phyloP scores from a whole-genome alignment of 2,329 filamentous ascomycete genomes.

The Xylariomycetidae sp. region DNA sequence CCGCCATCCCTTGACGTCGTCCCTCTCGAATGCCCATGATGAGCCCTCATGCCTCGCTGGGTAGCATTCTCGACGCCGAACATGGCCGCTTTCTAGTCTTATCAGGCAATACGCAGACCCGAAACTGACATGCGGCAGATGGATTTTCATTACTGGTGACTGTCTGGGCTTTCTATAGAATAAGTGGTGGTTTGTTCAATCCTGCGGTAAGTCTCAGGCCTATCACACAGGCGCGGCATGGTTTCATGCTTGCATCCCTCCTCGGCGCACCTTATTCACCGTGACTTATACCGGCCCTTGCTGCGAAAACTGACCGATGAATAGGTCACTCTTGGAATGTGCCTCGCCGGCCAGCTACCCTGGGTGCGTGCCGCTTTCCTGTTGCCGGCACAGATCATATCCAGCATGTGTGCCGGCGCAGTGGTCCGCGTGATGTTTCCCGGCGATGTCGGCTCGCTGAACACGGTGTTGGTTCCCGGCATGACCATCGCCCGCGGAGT shows the following conservation, averaged over 20 bases:
- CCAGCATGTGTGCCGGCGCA: constrained; percentile 50
- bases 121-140: no score
- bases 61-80: no score
- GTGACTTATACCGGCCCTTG: no score
- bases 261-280: constrained; percentile 4
- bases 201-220: constrained; percentile 27
- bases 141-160: constrained; percentile 42
- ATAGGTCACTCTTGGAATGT: constrained; percentile 47
- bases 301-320: neutral
- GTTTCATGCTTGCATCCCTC: neutral
- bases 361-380: constrained; percentile 41
- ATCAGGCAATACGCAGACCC: no score
- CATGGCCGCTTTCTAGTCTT: no score
- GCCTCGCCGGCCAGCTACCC: constrained; percentile 43
- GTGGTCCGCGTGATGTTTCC: constrained; percentile 51
- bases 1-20: no score
- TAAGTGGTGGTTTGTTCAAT: constrained; percentile 40
- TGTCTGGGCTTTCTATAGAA: constrained; percentile 45
- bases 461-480: constrained; percentile 16
- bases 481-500: constrained; percentile 44
- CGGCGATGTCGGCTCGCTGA: constrained; percentile 31
- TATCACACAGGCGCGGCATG: neutral
- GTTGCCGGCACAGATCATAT: constrained; percentile 47
- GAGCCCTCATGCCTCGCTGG: no score
- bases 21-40: no score